A percentile compares a stretch with the other conserved stretches of the same genome.
Evolutionary conservation across 495 filamentous ascomycete genomes (phyloP).

Genomic region (Annulohypoxylon maeteangense): DNA sequence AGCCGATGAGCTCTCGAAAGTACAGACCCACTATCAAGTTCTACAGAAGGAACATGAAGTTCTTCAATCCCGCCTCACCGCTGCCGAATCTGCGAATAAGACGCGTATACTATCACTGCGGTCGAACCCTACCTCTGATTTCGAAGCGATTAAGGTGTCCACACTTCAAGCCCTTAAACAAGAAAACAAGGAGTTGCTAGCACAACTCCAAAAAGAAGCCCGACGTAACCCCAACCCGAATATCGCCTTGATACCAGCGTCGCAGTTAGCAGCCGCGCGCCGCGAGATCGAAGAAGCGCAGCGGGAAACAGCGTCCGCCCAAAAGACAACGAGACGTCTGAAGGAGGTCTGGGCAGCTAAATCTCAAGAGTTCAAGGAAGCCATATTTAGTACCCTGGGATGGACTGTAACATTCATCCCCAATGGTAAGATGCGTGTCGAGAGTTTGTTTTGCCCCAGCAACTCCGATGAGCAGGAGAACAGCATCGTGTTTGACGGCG

Average conservation of each 20-base stretch:
- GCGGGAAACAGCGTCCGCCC: conserved; percentile 77
- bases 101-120: conserved; percentile 89
- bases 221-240: conserved; percentile 46
- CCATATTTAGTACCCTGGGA: conserved; percentile 86
- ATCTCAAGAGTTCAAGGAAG: conserved; percentile 90
- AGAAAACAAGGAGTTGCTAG: conserved; percentile 85
- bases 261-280: conserved; percentile 75
- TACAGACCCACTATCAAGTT: conserved; percentile 72
- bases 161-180: conserved; percentile 79
- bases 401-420: conserved; percentile 94
- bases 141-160: conserved; percentile 80
- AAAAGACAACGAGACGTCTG: conserved; percentile 84
- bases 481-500: conserved; percentile 95
- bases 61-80: conserved; percentile 72
- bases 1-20: conserved; percentile 77
- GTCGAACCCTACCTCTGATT: conserved; percentile 86
- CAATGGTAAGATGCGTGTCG: conserved; percentile 89
- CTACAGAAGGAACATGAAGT: conserved; percentile 81
- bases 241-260: conserved; percentile 72
- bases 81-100: conserved; percentile 76
- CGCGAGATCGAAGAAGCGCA: conserved; percentile 78
- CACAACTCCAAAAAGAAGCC: conserved; percentile 70
- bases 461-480: conserved; percentile 79
- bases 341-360: conserved; percentile 92
- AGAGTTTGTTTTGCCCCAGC: conserved; percentile 78